Evolutionary conservation across 1,284 basidiomycete species (phyloP).

Genomic region (Neonothopanus nambi): DNA sequence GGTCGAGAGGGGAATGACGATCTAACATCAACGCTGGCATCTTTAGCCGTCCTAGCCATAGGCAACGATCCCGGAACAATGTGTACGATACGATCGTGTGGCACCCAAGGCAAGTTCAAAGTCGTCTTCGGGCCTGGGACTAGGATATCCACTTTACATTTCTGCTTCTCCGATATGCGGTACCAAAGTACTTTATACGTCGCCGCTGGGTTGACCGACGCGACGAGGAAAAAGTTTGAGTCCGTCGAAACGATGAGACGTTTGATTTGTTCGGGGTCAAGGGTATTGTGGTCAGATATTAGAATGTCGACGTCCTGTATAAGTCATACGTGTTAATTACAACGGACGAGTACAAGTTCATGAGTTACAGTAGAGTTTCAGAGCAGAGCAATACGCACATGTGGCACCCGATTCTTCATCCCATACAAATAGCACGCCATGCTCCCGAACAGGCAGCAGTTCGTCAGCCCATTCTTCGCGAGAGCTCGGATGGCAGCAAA

Average conservation of each 20-base stretch:
- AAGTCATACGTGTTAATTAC: not conserved
- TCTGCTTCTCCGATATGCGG: conserved; percentile 14
- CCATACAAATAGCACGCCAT: conserved; percentile 39
- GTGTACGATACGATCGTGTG: conserved; percentile 19
- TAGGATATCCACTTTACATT: conserved; percentile 37
- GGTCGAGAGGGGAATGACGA: too few relatives aligned
- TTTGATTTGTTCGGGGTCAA: conserved; percentile 13
- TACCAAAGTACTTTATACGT: conserved; percentile 33
- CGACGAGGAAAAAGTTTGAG: conserved; percentile 5
- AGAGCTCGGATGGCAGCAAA: conserved; percentile 21
- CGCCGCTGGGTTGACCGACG: conserved; percentile 6
- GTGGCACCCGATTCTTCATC: conserved; percentile 35
- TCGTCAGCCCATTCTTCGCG: conserved; percentile 25
- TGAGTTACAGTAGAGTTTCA: conserved; percentile 24
- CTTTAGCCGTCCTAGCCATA: too few relatives aligned
- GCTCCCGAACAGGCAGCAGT: conserved; percentile 39
- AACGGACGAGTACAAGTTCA: not conserved
- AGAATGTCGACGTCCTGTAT: conserved; percentile 14
- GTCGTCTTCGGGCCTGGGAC: conserved; percentile 23
- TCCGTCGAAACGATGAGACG: conserved; percentile 4
- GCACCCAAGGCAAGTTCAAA: conserved; percentile 31
- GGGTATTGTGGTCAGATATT: conserved; percentile 1
- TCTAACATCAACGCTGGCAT: too few relatives aligned
- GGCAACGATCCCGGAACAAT: not conserved
- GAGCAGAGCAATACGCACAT: conserved; percentile 29